Base-by-base conservation (phyloP, 768 basidiomycete species). In the Termitomyces sp. region DNA sequence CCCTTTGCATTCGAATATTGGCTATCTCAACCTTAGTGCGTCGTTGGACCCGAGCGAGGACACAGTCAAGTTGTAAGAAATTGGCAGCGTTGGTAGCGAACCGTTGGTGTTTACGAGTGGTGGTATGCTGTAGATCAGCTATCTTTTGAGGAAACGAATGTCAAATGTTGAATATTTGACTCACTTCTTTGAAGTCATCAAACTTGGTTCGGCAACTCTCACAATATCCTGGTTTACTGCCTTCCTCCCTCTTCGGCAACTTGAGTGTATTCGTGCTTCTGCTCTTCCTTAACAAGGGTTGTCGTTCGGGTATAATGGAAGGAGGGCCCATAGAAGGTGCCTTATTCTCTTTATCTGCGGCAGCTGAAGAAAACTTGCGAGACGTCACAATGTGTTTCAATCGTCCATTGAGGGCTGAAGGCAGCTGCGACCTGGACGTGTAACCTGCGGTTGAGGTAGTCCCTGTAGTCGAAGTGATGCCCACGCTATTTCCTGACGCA, bases 131-230 rank as follows among this genome's bases (percentile, higher is more conserved):
- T 6, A 48, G 46, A 53, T 34, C 16, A 9, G 12, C 31, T 5
- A 14, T 7, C 23, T 35, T 16, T 34, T 49, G 21, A 34, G 34
- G 23, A 35, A 34, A 44, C 16, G 6, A 25, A 35, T 10, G 25
- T 19, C 11, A 44, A 7, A 19, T 25, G 1, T 10, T 17, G 27
- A 21, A 50, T 34, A 53, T 23, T 57, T 27, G 25, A 77, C 86
- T 66, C 64, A 97, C 96, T 62, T 76, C 72, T 59, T 83, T 82
- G 65, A 98, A 96, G 71, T 96, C 89, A 0, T 89, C 86, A 66
- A 95, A 99, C 70, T 93, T 93, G 55, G 80, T 66, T 38, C 96
- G 83, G 71, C 97, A 99, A 68, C 94, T 95, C 72, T 99, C 97
- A 70, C 97, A 99, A 71, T 98, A 98, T 5, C 97, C 97, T 5